These are phyloP conservation scores for Lentinula novae-zelandiae DNA, from an alignment of 1,284 basidiomycete species.

Conservation along the genomic window DNA sequence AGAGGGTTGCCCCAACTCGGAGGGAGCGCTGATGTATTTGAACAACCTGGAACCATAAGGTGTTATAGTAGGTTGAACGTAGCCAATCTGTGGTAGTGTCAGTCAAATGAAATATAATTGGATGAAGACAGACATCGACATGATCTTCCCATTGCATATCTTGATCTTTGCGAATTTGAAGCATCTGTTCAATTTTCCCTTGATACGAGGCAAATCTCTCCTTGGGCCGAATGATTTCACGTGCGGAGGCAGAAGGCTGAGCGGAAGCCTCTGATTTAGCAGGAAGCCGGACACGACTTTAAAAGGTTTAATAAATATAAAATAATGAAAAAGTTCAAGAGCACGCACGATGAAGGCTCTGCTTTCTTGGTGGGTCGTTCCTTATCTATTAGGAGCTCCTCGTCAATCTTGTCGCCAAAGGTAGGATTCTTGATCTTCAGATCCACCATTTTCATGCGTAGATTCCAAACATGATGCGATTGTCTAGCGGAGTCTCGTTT, in stretches of 20 bases:
- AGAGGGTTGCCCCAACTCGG: slow-evolving; percentile 32
- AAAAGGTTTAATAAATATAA: background rate
- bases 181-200: slow-evolving; percentile 63
- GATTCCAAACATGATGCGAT: slow-evolving; percentile 74
- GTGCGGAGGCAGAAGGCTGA: slow-evolving; percentile 31
- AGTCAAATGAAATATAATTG: slow-evolving; percentile 7
- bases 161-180: slow-evolving; percentile 66
- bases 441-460: slow-evolving; percentile 71
- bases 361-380: slow-evolving; percentile 62
- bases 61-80: slow-evolving; percentile 45
- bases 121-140: slow-evolving; percentile 57
- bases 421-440: slow-evolving; percentile 76
- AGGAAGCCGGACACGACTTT: slow-evolving; percentile 42
- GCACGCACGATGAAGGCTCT: slow-evolving; percentile 29
- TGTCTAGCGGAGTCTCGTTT: slow-evolving; percentile 67
- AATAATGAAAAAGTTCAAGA: background rate
- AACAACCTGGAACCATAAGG: slow-evolving; percentile 56
- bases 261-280: slow-evolving; percentile 38
- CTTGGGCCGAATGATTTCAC: slow-evolving; percentile 52
- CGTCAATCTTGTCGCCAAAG: slow-evolving; percentile 72
- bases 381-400: slow-evolving; percentile 79
- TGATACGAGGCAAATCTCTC: slow-evolving; percentile 64
- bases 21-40: slow-evolving; percentile 49
- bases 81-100: slow-evolving; percentile 46
- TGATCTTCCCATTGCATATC: slow-evolving; percentile 86